phyloP scores from a whole-genome alignment of 441 rosid genomes.

The Lagerstroemia fauriei region DNA sequence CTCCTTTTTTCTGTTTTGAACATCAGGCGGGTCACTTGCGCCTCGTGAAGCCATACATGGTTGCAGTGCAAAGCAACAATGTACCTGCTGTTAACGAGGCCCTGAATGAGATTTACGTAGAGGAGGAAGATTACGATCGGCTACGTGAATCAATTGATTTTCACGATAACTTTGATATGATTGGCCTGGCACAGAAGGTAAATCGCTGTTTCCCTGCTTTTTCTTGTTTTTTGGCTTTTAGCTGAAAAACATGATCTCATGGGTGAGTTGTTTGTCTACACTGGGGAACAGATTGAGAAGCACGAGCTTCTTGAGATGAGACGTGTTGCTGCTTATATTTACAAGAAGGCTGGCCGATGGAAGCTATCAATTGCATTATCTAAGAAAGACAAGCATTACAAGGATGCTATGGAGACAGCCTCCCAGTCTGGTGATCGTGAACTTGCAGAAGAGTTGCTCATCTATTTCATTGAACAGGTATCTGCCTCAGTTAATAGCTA shows the following conservation, averaged over 20 bases:
- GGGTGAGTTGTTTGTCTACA: neutral
- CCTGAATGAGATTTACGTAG: constrained; percentile 30
- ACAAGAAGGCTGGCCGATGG: constrained; percentile 99
- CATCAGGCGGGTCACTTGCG: constrained; percentile 34
- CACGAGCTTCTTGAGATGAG: constrained; percentile 99
- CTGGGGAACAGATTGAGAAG: constrained; percentile 70
- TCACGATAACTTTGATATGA: constrained; percentile 38
- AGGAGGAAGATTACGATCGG: constrained; percentile 34
- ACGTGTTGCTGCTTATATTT: constrained; percentile 97
- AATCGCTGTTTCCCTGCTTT: neutral
- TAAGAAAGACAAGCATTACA: constrained; percentile 90
- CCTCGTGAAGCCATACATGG: constrained; percentile 37
- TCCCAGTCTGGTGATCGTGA: constrained; percentile 97
- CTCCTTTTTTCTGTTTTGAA: neutral
- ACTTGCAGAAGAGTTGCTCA: constrained; percentile 96
- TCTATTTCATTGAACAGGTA: constrained; percentile 96
- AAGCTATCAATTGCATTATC: constrained; percentile 96
- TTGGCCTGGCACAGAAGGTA: constrained; percentile 39
- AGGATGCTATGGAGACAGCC: constrained; percentile 98
- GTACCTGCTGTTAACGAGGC: constrained; percentile 34
- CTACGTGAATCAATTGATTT: constrained; percentile 34
- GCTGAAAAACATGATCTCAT: neutral
- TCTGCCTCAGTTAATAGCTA: neutral
- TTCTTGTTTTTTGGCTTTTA: neutral
- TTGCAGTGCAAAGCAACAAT: constrained; percentile 35